A percentile compares a stretch with the other conserved stretches of the same genome.
Conservation (phyloP, 2,329 filamentous ascomycete genomes). For the Colletotrichum orbiculare region DNA sequence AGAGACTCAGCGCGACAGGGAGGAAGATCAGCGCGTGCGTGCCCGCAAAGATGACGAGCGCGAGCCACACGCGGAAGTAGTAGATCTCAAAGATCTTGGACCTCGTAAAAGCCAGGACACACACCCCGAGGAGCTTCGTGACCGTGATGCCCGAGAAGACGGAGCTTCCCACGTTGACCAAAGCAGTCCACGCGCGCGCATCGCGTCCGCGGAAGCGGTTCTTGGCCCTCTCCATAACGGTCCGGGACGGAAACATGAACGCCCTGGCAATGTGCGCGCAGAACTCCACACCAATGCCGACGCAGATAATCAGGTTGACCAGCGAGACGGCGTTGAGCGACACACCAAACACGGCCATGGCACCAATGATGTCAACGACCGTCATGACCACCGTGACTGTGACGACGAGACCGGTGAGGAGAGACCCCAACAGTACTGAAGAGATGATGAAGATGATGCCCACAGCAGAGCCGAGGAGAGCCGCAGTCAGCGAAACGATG, state of each 20-base stretch:
- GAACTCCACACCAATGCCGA: slow-evolving; percentile 96
- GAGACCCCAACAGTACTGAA: slow-evolving; percentile 82
- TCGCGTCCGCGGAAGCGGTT: slow-evolving; percentile 84
- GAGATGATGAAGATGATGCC: slow-evolving; percentile 87
- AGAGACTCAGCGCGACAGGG: slow-evolving; percentile 86
- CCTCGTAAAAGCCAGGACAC: slow-evolving; percentile 90
- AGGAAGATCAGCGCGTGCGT: slow-evolving; percentile 91
- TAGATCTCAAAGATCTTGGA: slow-evolving; percentile 99
- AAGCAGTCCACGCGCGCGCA: slow-evolving; percentile 88
- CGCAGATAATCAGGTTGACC: slow-evolving; percentile 96
- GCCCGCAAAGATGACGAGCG: slow-evolving; percentile 89
- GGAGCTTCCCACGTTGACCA: slow-evolving; percentile 93
- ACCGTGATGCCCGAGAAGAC: slow-evolving; percentile 97
- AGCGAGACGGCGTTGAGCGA: slow-evolving; percentile 95
- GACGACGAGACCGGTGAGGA: slow-evolving; percentile 84
- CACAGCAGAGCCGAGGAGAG: slow-evolving; percentile 84
- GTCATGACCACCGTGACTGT: slow-evolving; percentile 92
- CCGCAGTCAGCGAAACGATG: slow-evolving; percentile 83
- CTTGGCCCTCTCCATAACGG: slow-evolving; percentile 83
- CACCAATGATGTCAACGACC: slow-evolving; percentile 91
- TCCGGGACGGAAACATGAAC: slow-evolving; percentile 90
- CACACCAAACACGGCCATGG: slow-evolving; percentile 90
- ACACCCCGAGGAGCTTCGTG: slow-evolving; percentile 93
- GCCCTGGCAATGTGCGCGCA: slow-evolving; percentile 96
- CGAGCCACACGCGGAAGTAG: slow-evolving; percentile 97